Evolutionary conservation across 169 alveolate species (phyloP), one percentile per base, ranked within the genome.

Genomic region (Plasmodium malariae): DNA sequence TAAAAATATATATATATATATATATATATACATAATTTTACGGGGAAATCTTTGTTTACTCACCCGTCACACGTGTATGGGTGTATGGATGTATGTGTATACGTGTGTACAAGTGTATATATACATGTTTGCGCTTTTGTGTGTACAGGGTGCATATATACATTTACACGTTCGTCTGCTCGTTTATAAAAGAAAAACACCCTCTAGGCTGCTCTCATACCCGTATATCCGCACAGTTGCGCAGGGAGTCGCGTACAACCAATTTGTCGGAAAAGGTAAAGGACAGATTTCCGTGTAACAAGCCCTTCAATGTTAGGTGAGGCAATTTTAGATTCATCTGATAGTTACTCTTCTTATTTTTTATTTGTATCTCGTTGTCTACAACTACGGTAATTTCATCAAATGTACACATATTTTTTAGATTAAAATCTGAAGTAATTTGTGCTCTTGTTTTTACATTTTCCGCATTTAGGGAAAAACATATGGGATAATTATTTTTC

Each of bases 271-370:
- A 43, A 69, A 69, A 45, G 6, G 63, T 21, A 48, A 43, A 69
- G 7, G 7, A 7, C 21, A 69, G 17, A 69, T 69, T 11, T n/a
- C 80, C 80, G 17, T 69, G 59, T 26, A 69, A 9, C 7, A 69
- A 26, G 45, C 45, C 28, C 1, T 4, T 45, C n/a, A 69, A 69
- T 5, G 17, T 24, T 7, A 69, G 37, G 26, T 69, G 9, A 43
- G 80, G 80, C 37, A 30, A 45, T 19, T 5, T 19, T 19, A 69
- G 9, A 17, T 5, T 40, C 3, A 69, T 19, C n/a, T 45, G 28
- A 69, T 69, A 69, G 45, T 45, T 45, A 69, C 34, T 45, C 6
- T 45, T 40, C 6, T 45, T 40, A 40, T 19, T 69, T 19, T 43
- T 69, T 43, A 69, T 69, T n/a, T 24, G 17, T 21, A 69, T 69